Base-by-base conservation (phyloP, 2,329 filamentous ascomycete genomes). In the Nemania serpens region DNA sequence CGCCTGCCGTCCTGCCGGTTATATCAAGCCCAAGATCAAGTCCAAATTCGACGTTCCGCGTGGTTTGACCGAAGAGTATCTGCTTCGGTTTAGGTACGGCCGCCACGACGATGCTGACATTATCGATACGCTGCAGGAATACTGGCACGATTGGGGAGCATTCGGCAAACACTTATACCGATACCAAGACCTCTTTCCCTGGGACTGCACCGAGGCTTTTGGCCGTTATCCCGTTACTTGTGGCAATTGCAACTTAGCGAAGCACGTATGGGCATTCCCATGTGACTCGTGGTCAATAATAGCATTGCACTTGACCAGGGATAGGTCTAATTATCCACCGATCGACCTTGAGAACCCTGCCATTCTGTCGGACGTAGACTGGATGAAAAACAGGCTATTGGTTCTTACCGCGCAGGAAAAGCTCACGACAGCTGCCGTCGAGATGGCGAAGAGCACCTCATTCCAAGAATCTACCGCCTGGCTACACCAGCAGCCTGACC, bases 271-370 rank as follows among this genome's bases (percentile, higher is more conserved):
- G 54, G 54, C 54, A 37, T 57, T 57, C 7, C 54, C 54, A 5
- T 57, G 49, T 42, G 54, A 57, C 25, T 57, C 54, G 25, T 57
- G 54, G 54, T 57, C 54, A 5, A 57, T 57, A 10, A 50, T 50
- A 43, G 45, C 54, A 17, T 22, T 57, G 17, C 54, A 57, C 15
- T 36, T 57, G 15, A 50, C 46, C 2, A 57, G 54, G 13, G 54
- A 57, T 5, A 34, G 6, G 33, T 57, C 54, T 4, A 20, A 57
- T 3, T 57, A 57, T n/a, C 36, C 54, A 20, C 29, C 37, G 3
- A 15, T 17, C 17, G 46, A 50, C 10, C 37, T 2, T 18, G 22
- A 49, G 17, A 25, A 5, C 11, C 37, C 25, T 3, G 37, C 42
- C 42, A 22, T 50, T 47, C 39, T 22, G 25, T 15, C 1, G 37